Base-by-base conservation (phyloP, 2,329 filamentous ascomycete genomes). In the Emergomyces orientalis region DNA sequence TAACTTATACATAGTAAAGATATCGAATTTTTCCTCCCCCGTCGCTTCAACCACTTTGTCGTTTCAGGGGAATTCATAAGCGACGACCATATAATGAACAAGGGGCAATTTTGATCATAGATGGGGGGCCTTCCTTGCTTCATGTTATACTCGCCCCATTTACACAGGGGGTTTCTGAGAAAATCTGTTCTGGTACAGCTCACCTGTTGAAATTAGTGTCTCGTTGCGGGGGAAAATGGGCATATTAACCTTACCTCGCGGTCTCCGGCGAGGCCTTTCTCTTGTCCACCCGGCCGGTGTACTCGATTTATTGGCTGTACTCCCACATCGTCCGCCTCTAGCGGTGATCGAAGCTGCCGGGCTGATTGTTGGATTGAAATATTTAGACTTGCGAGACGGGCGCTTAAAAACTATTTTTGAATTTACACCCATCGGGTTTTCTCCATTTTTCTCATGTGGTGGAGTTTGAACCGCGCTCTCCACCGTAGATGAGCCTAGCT, bases 351-450 rank as follows among this genome's bases (percentile, higher is more conserved):
- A 59, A 19, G 66, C 2, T 65, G 66, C 67, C 27, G 74, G 71
- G n/a, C 70, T 74, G 19, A 65, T 62, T 51, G 69, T 69, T 63
- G 68, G 69, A 25, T 70, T 69, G 32, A 68, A 68, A 34, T 67
- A 68, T n/a, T 69, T 67, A 3, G 66, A 67, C 13, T 64, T 65
- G 27, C 67, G 66, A 25, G 64, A 59, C 47, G 69, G 66, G 25
- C 63, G 64, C 39, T 52, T 57, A 9, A 66, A 59, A 37, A 61
- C 64, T 17, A 62, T 25, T 37, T 58, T 49, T 22, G 65, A 57
- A 13, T 30, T 59, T 13, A 30, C 27, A 32, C 63, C 8, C 58
- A 32, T 7, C 62, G 63, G 6, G 55, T 27, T 59, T 65, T 68
- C 34, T 51, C 61, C 62, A 60, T 68, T 63, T 45, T 43, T 65